These are phyloP conservation scores for Blepharisma undulans DNA, from an alignment of 169 alveolate genomes.

Conservation along the genomic window DNA sequence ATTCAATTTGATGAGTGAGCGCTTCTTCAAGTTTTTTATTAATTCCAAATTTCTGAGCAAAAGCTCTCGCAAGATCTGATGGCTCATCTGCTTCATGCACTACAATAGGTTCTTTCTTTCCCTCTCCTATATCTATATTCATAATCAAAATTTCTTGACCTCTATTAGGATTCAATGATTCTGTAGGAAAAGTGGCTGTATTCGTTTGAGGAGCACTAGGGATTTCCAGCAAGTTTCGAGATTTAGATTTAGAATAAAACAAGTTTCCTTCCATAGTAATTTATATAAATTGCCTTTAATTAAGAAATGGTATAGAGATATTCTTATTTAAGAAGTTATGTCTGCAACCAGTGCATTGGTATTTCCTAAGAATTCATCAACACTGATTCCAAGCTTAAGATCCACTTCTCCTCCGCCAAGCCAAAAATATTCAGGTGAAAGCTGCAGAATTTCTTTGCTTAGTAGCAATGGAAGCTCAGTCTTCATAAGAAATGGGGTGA, in stretches of 20 bases:
- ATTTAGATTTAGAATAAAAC: background rate
- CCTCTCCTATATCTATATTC: slow-evolving; percentile 53
- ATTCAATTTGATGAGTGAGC: slow-evolving; percentile 40
- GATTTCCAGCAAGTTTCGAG: background rate
- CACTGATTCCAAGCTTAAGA: slow-evolving; percentile 68
- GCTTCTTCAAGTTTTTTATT: slow-evolving; percentile 34
- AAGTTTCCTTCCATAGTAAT: background rate
- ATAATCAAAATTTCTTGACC: slow-evolving; percentile 52
- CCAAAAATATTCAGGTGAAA: slow-evolving; percentile 70
- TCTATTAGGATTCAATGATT: background rate
- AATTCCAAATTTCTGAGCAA: slow-evolving; percentile 24
- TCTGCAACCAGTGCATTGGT: slow-evolving; percentile 34
- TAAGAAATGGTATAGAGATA: background rate
- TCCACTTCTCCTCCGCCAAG: slow-evolving; percentile 87
- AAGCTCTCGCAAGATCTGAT: slow-evolving; percentile 39
- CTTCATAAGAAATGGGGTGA: slow-evolving; percentile 80
- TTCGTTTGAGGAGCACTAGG: background rate
- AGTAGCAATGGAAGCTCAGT: slow-evolving; percentile 58
- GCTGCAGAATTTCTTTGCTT: slow-evolving; percentile 51
- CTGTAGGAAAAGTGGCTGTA: background rate
- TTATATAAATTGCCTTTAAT: too few species aligned
- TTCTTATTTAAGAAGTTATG: background rate
- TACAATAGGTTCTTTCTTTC: slow-evolving; percentile 33
- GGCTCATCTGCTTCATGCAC: slow-evolving; percentile 55
- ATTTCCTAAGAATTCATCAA: slow-evolving; percentile 54